These are phyloP conservation scores for Fallopia convolvulus DNA, from an alignment of 148 eudicot genomes.

Conservation along the genomic window DNA sequence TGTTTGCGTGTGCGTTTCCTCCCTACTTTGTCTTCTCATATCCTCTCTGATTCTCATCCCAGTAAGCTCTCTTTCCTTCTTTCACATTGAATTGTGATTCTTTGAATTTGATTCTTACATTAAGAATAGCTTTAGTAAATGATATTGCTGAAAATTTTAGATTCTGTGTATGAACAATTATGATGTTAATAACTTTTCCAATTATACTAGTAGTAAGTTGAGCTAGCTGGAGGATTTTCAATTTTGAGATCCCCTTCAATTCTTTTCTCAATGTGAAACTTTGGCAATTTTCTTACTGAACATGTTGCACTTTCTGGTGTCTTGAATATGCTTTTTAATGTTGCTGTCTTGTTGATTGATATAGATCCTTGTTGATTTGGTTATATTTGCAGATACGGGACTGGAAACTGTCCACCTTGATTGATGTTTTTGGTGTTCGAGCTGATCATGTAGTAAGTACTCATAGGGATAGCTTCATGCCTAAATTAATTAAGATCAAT, in stretches of 20 bases:
- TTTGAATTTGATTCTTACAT: neutral
- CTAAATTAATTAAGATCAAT: neutral
- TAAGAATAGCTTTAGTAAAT: neutral
- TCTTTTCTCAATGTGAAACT: neutral
- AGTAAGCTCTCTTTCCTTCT: conserved; percentile 20
- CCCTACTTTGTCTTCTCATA: conserved; percentile 42
- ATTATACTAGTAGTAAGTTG: neutral
- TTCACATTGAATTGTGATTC: neutral
- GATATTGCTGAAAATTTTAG: neutral
- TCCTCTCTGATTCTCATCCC: conserved; percentile 60
- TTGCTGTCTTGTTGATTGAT: neutral
- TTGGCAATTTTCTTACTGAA: neutral
- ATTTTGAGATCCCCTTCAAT: too few species aligned
- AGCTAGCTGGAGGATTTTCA: too few species aligned
- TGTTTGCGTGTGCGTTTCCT: conserved; percentile 58
- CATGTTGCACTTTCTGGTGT: neutral
- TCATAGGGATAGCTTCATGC: neutral
- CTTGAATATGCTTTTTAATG: neutral
- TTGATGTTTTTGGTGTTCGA: conserved; percentile 56
- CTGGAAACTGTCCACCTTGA: conserved; percentile 39
- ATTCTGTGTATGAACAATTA: neutral
- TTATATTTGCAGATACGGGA: conserved; percentile 28
- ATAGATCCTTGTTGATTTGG: neutral
- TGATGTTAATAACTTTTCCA: neutral
- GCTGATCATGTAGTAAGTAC: conserved; percentile 60